Base-by-base conservation (phyloP, 2,329 filamentous ascomycete genomes). In the Beauveria varroae region DNA sequence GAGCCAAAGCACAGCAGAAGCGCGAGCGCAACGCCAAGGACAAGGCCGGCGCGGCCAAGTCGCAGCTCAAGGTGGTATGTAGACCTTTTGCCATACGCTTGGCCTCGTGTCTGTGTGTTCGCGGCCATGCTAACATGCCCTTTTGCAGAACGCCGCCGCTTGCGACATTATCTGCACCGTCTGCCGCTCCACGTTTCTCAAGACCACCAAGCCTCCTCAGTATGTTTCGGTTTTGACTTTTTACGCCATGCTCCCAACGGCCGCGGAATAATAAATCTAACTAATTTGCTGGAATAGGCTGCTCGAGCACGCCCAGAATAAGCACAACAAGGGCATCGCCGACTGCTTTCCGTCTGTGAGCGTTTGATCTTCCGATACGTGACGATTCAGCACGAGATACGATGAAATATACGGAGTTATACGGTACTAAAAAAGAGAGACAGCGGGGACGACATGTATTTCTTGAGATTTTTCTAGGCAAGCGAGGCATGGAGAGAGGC, bases 111-210 rank as follows among this genome's bases (percentile, higher is more conserved):
- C 5, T 14, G 1, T 37, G 34, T 37, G 34, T 12, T 30, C 3
- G 30, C 30, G 30, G 6, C 43, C 20, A 14, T 5, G 44, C 34
- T 37, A 37, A 37, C 34, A 37, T 37, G 12, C 6, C 2, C 34
- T 37, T 37, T 16, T 37, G 40, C 66, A 90, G 87, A 92, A 92
- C 78, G 80, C 83, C 68, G 80, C 86, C 67, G 89, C 89, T 63
- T 89, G 86, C 79, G 86, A 83, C 70, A 90, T 92, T 74, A 87
- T 90, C 75, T 93, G 89, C 81, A 77, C 83, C 67, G 79, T 86
- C 69, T 93, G 89, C 87, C 89, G 86, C 76, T 83, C 87, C 68
- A 89, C 88, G 34, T 92, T 93, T 78, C 82, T 92, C 67, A 87
- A 88, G 79, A 93, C 89, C 41, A 88, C 87, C 64, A 87, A 88